Conservation (phyloP, 768 basidiomycete genomes). For the Panaeolus cyanescens region DNA sequence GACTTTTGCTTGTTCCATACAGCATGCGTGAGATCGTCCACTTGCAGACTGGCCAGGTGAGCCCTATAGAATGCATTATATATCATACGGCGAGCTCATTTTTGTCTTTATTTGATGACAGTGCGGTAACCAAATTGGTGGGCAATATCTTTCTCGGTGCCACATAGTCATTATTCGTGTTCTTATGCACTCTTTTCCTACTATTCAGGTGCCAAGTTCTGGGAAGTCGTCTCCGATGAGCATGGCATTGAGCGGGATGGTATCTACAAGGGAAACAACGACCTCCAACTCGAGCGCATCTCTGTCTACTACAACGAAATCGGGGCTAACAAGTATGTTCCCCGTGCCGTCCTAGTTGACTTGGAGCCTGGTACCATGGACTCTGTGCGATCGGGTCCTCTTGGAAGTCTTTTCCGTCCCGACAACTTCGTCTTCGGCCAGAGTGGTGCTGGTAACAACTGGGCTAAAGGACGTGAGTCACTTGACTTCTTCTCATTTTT, state of each 20-base stretch:
- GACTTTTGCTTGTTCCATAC: constrained; percentile 29
- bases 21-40: constrained; percentile 99
- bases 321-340: constrained; percentile 95
- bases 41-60: constrained; percentile 97
- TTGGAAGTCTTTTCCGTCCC: constrained; percentile 92
- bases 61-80: constrained; percentile 31
- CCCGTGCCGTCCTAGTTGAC: constrained; percentile 95
- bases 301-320: constrained; percentile 98
- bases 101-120: constrained; percentile 32
- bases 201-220: constrained; percentile 83
- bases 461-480: constrained; percentile 98
- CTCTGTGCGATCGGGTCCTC: constrained; percentile 86
- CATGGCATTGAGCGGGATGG: constrained; percentile 96
- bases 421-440: constrained; percentile 99
- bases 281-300: constrained; percentile 96
- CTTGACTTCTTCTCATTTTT: constrained; percentile 4
- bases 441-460: constrained; percentile 99
- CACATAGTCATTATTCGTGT: constrained; percentile 13
- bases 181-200: constrained; percentile 16
- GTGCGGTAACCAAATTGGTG: constrained; percentile 99
- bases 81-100: constrained; percentile 22
- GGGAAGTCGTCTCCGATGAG: constrained; percentile 98
- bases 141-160: constrained; percentile 30
- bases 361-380: constrained; percentile 98
- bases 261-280: constrained; percentile 89